Conservation (phyloP, 257 asterid genomes). For the Solanum clarkiae region DNA sequence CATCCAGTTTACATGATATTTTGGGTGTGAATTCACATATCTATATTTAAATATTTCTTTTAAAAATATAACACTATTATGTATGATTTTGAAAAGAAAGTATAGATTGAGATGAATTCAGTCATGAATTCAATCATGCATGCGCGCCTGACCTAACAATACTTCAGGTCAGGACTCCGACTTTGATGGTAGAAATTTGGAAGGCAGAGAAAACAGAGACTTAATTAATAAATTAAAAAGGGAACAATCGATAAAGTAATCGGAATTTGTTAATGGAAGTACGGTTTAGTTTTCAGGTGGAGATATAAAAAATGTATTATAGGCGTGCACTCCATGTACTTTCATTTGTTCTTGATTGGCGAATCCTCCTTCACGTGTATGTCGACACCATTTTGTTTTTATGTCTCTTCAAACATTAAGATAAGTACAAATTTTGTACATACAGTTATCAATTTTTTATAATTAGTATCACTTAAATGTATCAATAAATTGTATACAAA, state of each 20-base stretch:
- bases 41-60: too few relatives aligned
- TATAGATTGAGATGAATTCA: too few relatives aligned
- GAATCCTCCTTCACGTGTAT: slow-evolving; percentile 9
- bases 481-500: too few relatives aligned
- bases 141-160: neutral
- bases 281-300: neutral
- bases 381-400: neutral
- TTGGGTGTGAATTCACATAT: too few relatives aligned
- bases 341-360: neutral
- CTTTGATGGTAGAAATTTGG: neutral
- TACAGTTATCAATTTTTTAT: too few relatives aligned
- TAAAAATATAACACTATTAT: too few relatives aligned
- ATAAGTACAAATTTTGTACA: too few relatives aligned
- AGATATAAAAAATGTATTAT: neutral
- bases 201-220: neutral
- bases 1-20: too few relatives aligned
- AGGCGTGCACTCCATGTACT: slow-evolving; percentile 11
- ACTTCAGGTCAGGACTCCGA: neutral
- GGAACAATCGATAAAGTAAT: neutral
- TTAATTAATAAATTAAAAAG: too few relatives aligned
- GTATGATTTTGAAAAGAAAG: too few relatives aligned
- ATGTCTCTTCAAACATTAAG: neutral
- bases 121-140: too few relatives aligned
- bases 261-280: neutral
- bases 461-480: too few relatives aligned